These are phyloP conservation scores for Gilbertella persicaria DNA, from an alignment of 371 early-diverging fungal genomes.

Conservation along the genomic window DNA sequence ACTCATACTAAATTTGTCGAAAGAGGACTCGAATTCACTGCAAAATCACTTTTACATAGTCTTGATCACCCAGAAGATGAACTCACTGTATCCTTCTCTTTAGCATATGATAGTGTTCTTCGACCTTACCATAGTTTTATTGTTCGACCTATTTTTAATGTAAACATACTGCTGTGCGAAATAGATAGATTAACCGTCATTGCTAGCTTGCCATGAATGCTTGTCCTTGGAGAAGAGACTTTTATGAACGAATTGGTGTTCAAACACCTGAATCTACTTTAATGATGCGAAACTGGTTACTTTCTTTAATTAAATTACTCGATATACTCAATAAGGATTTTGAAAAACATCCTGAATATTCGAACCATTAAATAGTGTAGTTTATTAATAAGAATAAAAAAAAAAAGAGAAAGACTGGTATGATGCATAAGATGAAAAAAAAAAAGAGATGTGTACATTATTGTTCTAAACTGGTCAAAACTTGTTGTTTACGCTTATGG, in stretches of 20 bases:
- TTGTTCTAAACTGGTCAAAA: slow-evolving; percentile 15
- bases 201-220: slow-evolving; percentile 89
- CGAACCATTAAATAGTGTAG: slow-evolving; percentile 9
- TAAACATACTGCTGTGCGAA: slow-evolving; percentile 34
- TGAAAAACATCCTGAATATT: slow-evolving; percentile 39
- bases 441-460: background rate
- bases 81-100: slow-evolving; percentile 77
- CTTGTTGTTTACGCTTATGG: slow-evolving; percentile 48
- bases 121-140: slow-evolving; percentile 81
- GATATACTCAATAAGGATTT: slow-evolving; percentile 29
- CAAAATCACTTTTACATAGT: slow-evolving; percentile 75
- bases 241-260: slow-evolving; percentile 84
- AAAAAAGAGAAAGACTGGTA: background rate
- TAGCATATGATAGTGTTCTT: slow-evolving; percentile 82
- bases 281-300: slow-evolving; percentile 71
- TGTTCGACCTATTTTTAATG: slow-evolving; percentile 80
- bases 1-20: too few relatives aligned
- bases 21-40: slow-evolving; percentile 88
- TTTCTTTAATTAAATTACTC: slow-evolving; percentile 70
- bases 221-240: slow-evolving; percentile 87
- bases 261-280: slow-evolving; percentile 54
- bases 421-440: background rate
- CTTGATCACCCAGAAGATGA: slow-evolving; percentile 73
- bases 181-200: background rate
- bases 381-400: background rate